A percentile compares a stretch with the other conserved stretches of the same genome.
Conservation (phyloP, 306 rosid species). For the Cicer bijugum region DNA sequence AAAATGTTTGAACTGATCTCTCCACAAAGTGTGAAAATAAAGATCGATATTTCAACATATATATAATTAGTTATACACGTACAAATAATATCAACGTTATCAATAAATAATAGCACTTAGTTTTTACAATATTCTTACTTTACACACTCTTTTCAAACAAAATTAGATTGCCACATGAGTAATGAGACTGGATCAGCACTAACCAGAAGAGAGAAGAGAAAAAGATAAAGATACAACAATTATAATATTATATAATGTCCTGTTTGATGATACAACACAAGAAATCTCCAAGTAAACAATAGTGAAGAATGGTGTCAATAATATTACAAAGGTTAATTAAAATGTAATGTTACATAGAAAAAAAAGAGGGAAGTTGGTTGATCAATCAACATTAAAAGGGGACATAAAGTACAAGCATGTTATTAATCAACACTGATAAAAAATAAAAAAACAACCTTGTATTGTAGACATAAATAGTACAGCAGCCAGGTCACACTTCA, state of each 20-base stretch:
- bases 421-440: constrained; percentile 42
- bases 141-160: neutral
- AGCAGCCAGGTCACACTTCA: constrained; percentile 37
- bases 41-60: too few relatives aligned
- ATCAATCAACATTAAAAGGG: constrained; percentile 40
- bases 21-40: too few relatives aligned
- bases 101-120: too few relatives aligned
- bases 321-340: constrained; percentile 45
- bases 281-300: constrained; percentile 23
- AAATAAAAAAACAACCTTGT: constrained; percentile 35
- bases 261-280: neutral
- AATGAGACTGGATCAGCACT: neutral
- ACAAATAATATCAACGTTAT: too few relatives aligned
- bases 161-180: neutral
- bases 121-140: too few relatives aligned
- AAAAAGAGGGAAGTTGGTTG: constrained; percentile 17
- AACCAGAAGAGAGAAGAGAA: neutral
- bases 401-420: constrained; percentile 43
- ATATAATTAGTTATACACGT: too few relatives aligned
- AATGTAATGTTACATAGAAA: constrained; percentile 42
- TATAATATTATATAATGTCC: constrained; percentile 16
- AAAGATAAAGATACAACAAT: neutral
- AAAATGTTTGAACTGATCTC: too few relatives aligned
- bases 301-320: constrained; percentile 20
- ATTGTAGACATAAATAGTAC: constrained; percentile 20